phyloP scores from a whole-genome alignment of 257 asterid species.

The Solanum pinnatisectum region DNA sequence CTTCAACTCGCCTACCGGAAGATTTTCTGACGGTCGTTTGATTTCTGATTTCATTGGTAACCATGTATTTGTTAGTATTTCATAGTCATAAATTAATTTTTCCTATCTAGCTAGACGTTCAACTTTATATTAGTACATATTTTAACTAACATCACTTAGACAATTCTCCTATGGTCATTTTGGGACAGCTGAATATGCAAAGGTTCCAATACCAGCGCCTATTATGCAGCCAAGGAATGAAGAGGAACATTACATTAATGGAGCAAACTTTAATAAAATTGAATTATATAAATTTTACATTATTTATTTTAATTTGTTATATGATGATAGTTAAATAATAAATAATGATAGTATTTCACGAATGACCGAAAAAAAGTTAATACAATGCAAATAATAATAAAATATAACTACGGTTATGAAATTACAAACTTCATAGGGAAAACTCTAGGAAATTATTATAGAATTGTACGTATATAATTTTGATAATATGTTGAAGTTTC shows the following conservation, averaged over 20 bases:
- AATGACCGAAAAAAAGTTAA: neutral
- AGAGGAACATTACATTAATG: constrained; percentile 5
- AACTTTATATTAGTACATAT: too few species aligned
- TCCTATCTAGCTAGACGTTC: too few species aligned
- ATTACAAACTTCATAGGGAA: too few species aligned
- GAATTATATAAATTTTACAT: neutral
- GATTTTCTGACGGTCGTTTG: constrained; percentile 71
- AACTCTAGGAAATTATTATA: neutral
- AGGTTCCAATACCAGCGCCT: constrained; percentile 35
- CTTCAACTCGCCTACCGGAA: constrained; percentile 53
- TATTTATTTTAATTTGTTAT: neutral
- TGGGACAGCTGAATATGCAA: constrained; percentile 43
- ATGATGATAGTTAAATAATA: neutral
- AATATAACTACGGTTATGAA: too few species aligned
- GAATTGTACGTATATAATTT: neutral
- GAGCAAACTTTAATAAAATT: constrained; percentile 26
- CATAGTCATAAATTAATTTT: too few species aligned
- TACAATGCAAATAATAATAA: too few species aligned
- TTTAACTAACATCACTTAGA: too few species aligned
- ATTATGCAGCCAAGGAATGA: constrained; percentile 30
- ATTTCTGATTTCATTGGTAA: constrained; percentile 58
- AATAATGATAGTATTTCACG: neutral
- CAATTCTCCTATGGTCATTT: too few species aligned
- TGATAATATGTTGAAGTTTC: neutral
- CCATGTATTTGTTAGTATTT: too few species aligned